Base-by-base conservation (phyloP, 2,329 filamentous ascomycete species). In the Botrytis hyacinthi region DNA sequence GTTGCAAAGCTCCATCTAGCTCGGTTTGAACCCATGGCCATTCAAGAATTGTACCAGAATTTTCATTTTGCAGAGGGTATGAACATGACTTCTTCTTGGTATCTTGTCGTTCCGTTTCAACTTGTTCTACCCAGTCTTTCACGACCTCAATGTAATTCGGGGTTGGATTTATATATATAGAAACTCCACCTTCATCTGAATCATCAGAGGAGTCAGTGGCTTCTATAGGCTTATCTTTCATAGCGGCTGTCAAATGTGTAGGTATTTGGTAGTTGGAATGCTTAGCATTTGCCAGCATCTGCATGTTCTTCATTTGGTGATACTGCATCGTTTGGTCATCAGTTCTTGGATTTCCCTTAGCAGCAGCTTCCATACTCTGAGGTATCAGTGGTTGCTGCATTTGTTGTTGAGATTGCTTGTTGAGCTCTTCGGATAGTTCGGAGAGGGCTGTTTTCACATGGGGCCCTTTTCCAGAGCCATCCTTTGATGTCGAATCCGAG, bases 11-110 rank as follows among this genome's bases (percentile, higher is more conserved):
- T 42, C 3, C 26, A 54, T 14, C 6, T 40, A 68, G 18, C 48
- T 68, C 48, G 2, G 35, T 68, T 57, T 42, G 35, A 42, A 57
- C 65, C 65, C 65, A 68, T 9, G 65, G 65, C 65, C 48, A 68
- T 37, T 68, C 65, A 57, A 68, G 10, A 10, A 42, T 57, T 16
- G 65, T 42, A 51, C 65, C 65, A 22, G 35, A 42, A 40, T 26
- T 68, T 3, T 54, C 18, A n/a, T 22, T n/a, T 0, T 68, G 37
- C 18, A 68, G 29, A 37, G 16, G 0, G 5, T 29, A 16, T 42
- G n/a, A 37, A 32, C 40, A 22, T 1, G 14, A 9, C 0, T 1
- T 57, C 9, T 54, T 26, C 6, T 3, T 29, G n/a, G 5, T 29
- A 42, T 57, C 35, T 68, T 42, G 9, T 57, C 65, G 32, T 29